Evolutionary conservation across 805 yeast species (phyloP), one percentile per base, ranked within the genome.

Genomic region (Spathaspora sp.): DNA sequence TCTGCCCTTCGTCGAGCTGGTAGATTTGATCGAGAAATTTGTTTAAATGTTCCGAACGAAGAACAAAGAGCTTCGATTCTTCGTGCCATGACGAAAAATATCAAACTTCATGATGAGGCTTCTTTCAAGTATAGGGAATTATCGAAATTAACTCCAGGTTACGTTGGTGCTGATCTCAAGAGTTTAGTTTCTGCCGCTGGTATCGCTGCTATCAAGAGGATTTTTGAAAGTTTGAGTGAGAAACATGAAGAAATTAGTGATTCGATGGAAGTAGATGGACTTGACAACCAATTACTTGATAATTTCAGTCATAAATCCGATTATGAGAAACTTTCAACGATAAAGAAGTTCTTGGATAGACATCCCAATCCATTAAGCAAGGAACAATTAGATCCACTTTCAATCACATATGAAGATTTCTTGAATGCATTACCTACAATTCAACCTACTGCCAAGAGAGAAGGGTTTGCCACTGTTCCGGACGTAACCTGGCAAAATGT

Each of bases 391-490:
- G 85, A 75, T 16, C 88, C 92, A 12, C 70, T 94, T 43, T 79
- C 87, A 4, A 92, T 94, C 49, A 83, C 81, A 1, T 85, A 83
- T 55, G 85, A 80, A 12, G 99, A 94, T 65, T 94, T 94, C 64
- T 56, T 87, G 35, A 76, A 80, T 10, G 98, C 98, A 1, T 70
- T 94, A 40, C 97, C 98, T 2, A 83, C 92, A 0, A 87, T 94
- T 44, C 99, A 94, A 70, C 99, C 99, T 10, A 89, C 97, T 0
- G 96, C 97, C 0, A 93, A 92, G 64, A 85, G 99, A 66, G 99
- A 94, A 75, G 99, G 99, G 0, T 94, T 94, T 70, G 97, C 99
- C 0, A 94, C 98, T 0, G 96, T 94, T 11, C 99, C 99, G 0
- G 98, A 94, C 65, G 97, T 94, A 2, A 84, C 96, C 6, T 94